Conservation (phyloP, 2,329 filamentous ascomycete genomes). For the Davidsoniella neocaledoniae region DNA sequence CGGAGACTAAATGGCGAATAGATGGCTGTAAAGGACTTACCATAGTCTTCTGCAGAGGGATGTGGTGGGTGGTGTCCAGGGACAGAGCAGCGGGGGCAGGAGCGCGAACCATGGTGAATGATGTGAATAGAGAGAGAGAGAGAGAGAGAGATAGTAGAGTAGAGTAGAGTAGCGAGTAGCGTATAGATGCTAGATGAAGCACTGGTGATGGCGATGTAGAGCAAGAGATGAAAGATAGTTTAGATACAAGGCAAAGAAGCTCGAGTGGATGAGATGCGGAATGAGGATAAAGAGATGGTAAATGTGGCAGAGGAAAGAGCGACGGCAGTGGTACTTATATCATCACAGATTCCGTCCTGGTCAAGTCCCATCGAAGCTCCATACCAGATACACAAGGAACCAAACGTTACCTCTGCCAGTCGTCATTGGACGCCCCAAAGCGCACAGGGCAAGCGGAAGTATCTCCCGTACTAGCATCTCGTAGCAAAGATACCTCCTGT, state of each 20-base stretch:
- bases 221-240: background rate
- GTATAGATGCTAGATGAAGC: background rate
- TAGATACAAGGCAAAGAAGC: background rate
- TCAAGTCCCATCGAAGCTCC: too few species aligned
- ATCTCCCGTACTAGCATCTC: too few species aligned
- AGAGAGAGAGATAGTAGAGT: background rate
- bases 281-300: background rate
- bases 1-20: background rate
- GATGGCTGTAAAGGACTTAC: background rate
- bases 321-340: too few species aligned
- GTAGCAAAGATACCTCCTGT: too few species aligned
- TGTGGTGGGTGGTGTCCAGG: background rate
- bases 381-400: too few species aligned
- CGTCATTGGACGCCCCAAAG: too few species aligned
- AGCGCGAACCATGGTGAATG: constrained; percentile 6
- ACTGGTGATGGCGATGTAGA: background rate
- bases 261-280: background rate
- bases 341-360: too few species aligned
- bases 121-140: background rate
- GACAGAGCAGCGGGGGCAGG: constrained; percentile 4
- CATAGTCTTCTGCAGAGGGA: constrained; percentile 4
- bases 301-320: too few species aligned
- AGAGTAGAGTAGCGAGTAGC: background rate
- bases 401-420: too few species aligned
- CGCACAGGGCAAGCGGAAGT: too few species aligned